These are phyloP conservation scores for Annulohypoxylon moriforme DNA, from an alignment of 495 filamentous ascomycete species.

Conservation along the genomic window DNA sequence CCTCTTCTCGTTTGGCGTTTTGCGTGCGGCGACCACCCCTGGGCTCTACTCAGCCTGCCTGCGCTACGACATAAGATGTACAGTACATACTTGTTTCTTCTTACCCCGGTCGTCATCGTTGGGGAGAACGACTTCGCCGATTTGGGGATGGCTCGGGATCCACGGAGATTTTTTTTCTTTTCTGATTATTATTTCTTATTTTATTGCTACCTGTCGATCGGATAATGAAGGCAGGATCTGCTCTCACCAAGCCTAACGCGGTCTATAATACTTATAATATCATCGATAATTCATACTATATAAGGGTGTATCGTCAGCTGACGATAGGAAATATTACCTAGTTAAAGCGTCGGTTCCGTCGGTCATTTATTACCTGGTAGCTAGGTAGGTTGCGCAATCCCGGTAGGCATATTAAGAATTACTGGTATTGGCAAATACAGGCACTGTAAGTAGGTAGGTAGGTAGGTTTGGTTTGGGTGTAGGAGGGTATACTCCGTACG, in stretches of 20 bases:
- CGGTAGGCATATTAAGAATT: not conserved
- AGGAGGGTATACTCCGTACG: conserved; percentile 29
- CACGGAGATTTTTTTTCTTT: conserved; percentile 28
- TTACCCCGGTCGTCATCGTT: conserved; percentile 12
- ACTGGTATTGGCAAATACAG: not conserved
- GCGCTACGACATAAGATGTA: conserved; percentile 32
- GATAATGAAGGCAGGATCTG: conserved; percentile 28
- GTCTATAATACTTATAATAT: conserved; percentile 13
- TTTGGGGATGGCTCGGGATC: conserved; percentile 26
- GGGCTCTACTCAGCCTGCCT: conserved; percentile 38
- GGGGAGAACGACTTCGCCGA: conserved; percentile 17
- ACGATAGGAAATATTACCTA: conserved; percentile 30
- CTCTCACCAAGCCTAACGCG: conserved; percentile 18
- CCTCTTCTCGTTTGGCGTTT: conserved; percentile 25
- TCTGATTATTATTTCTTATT: conserved; percentile 21
- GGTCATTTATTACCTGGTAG: conserved; percentile 26
- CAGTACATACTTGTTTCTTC: conserved; percentile 27
- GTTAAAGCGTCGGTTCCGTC: conserved; percentile 29
- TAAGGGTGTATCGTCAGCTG: conserved; percentile 42
- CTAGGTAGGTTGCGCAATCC: conserved; percentile 26
- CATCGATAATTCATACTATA: conserved; percentile 25
- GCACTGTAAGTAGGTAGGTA: too few species aligned
- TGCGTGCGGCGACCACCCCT: conserved; percentile 25
- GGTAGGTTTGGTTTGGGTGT: too few species aligned
- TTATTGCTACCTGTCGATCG: conserved; percentile 18